Evolutionary conservation across 148 eudicot species (phyloP), one percentile per base, ranked within the genome.

Genomic region (Camellia granthamiana): DNA sequence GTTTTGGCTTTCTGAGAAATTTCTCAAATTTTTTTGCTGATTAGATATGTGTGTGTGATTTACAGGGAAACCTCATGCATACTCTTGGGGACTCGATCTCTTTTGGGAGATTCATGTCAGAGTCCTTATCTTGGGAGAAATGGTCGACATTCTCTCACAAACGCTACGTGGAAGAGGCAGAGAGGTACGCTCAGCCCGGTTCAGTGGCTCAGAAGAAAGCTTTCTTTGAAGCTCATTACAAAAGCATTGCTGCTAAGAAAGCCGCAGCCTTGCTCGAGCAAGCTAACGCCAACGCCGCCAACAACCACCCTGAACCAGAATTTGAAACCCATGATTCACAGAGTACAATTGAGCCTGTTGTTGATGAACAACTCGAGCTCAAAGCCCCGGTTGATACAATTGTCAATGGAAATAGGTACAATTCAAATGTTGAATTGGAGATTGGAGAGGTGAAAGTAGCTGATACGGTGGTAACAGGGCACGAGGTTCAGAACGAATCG

Each of bases 201-300:
- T 94, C 98, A 1, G 98, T 94, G 54, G 94, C 94, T 3, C 91
- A 92, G 80, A 94, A 92, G 85, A 94, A 94, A 76, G 98, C 97
- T 8, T 94, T 90, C 74, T 94, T 94, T 71, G 98, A 94, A 90
- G 98, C 98, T 54, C 95, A 92, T 87, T 94, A 90, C 87, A 94
- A 92, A 88, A 90, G 84, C 76, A 89, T 92, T 77, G 98, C 98
- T 12, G 97, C 97, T 59, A 94, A 91, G 69, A 87, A 88, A 15
- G 90, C 87, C 41, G 97, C 97, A 5, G 94, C 93, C 19, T 74
- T 89, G 62, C 88, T 87, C 30, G 98, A 89, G 73, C 90, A 91
- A 83, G 83, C 75, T 49, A 87, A 79, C 65, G 68, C 84, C 54
- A 30, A 30, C 38, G 81, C 64, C 16, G 49, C 54, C 46, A 5